A percentile compares a stretch with the other conserved stretches of the same genome.
These are phyloP conservation scores for Fremontodendron californicum DNA, from an alignment of 345 rosid species.

Conservation along the genomic window DNA sequence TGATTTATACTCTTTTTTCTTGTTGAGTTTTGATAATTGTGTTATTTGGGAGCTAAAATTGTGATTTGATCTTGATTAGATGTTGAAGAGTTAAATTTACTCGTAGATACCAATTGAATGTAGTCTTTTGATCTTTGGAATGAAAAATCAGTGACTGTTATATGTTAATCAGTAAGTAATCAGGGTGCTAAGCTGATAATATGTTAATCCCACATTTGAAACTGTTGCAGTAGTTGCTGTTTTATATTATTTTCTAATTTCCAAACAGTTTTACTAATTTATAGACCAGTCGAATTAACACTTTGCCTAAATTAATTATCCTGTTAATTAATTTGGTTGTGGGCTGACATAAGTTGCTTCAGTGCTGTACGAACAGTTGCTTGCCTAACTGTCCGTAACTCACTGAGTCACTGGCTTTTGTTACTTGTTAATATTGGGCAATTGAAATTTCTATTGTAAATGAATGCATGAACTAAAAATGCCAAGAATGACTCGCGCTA, in stretches of 20 bases:
- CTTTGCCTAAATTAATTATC: background rate
- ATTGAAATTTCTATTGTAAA: background rate
- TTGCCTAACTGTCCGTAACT: background rate
- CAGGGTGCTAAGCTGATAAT: background rate
- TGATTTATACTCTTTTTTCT: too few species aligned
- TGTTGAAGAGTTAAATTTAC: background rate
- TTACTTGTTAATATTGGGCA: background rate
- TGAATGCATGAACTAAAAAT: background rate
- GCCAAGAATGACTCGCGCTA: background rate
- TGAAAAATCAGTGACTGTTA: background rate
- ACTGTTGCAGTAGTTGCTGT: background rate
- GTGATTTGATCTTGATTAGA: background rate
- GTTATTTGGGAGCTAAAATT: too few species aligned
- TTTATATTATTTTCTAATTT: background rate
- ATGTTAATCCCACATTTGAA: background rate
- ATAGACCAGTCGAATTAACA: background rate
- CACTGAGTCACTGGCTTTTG: background rate
- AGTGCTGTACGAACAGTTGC: background rate
- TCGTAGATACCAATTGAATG: background rate
- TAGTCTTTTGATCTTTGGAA: background rate
- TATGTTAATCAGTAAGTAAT: background rate
- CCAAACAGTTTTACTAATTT: background rate
- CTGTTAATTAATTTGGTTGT: background rate
- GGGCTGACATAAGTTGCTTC: background rate
- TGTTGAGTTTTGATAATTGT: too few species aligned